Evolutionary conservation across 768 basidiomycete species (phyloP), one percentile per base, ranked within the genome.

Genomic region (Rhizopogon vinicolor): DNA sequence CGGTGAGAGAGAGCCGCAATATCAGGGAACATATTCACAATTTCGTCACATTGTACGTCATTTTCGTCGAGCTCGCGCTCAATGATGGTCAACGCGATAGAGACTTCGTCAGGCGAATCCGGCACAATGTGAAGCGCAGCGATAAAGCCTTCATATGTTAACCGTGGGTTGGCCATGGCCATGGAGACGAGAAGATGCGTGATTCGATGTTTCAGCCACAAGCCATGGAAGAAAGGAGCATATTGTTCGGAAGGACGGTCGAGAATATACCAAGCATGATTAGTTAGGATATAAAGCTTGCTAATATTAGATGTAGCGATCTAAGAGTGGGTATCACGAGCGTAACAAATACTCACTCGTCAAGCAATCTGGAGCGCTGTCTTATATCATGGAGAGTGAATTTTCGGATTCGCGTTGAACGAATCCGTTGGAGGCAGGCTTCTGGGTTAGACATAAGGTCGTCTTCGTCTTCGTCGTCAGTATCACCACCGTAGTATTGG

Each of bases 181-280:
- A 64, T 65, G 0, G 68, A 66, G 14, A 83, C 68, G 4, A 84
- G 56, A n/a, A 79, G 66, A 59, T 85, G 78, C 1, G 81, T 68
- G 16, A 84, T 52, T 1, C 72, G 75, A 58, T 85, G 82, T 44
- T 69, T 72, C 8, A 74, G 68, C 75, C 78, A 83, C 54, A 85
- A 81, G 0, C 68, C 56, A 1, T 56, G 56, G 61, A 75, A 88
- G 51, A 75, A 78, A 0, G 72, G 67, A 13, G 51, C 46, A 59
- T 89, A 89, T 3, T 52, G 35, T 1, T 50, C 44, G 0, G 81
- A 75, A 0, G 87, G 85, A 2, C 58, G 56, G 10, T 76, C 74
- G 2, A 90, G 74, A 53, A 89, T 85, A 58, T 90, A 90, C 87
- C 87, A 90, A 0, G 87, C 85, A 65, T 69, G 65, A 43, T 73